A percentile compares a stretch with the other conserved stretches of the same genome.
Evolutionary conservation across 768 basidiomycete genomes (phyloP).

Genomic region (Gymnopilus dilepis): DNA sequence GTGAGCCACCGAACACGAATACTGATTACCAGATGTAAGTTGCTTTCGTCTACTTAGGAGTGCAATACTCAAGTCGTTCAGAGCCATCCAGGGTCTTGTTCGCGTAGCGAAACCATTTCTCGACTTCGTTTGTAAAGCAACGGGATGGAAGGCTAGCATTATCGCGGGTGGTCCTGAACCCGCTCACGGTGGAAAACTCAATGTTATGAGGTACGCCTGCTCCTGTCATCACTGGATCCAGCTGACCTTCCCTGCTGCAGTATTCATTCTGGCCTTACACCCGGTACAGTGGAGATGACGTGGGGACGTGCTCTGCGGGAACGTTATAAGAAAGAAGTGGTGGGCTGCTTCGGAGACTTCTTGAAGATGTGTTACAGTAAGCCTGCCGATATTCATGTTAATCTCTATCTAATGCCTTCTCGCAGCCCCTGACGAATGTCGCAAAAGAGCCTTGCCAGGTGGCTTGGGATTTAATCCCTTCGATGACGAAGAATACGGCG

Average conservation of each 20-base stretch:
- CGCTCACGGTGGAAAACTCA: background rate
- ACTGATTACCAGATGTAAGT: background rate
- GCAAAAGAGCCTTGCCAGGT: background rate
- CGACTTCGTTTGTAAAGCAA: background rate
- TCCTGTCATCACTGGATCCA: no score
- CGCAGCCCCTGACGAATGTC: background rate
- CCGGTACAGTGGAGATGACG: background rate
- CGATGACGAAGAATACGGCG: no score
- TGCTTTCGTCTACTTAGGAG: no score
- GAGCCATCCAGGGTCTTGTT: background rate
- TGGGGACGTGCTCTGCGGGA: background rate
- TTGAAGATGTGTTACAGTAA: constrained; percentile 1
- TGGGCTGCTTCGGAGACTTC: background rate
- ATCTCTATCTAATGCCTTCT: background rate
- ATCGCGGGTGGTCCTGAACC: background rate
- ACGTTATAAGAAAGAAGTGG: background rate
- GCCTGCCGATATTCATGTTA: background rate
- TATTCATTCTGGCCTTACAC: background rate
- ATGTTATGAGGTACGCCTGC: background rate
- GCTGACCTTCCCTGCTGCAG: background rate
- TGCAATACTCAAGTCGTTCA: background rate
- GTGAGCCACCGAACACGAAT: background rate
- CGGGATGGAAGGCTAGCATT: background rate
- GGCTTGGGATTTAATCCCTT: background rate
- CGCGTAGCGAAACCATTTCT: background rate